These are phyloP conservation scores for Agrocybe praecox DNA, from an alignment of 768 basidiomycete species.

Conservation along the genomic window DNA sequence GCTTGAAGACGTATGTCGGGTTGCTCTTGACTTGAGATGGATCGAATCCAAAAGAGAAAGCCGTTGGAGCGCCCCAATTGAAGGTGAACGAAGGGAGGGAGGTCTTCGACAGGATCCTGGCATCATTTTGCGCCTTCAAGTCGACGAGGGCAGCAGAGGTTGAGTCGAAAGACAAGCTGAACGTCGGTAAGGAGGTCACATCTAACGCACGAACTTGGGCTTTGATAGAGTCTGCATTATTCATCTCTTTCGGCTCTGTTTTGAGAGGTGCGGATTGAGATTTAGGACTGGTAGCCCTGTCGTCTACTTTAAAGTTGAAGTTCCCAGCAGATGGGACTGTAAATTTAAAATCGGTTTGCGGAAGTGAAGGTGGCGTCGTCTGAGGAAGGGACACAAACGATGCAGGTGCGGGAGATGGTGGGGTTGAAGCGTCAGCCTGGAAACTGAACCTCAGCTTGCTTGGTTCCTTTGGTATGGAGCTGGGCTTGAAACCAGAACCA, in stretches of 20 bases:
- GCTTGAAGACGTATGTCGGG: slow-evolving; percentile 1
- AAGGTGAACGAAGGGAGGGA: slow-evolving; percentile 53
- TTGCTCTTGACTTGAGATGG: slow-evolving; percentile 8
- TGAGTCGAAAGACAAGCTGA: slow-evolving; percentile 32
- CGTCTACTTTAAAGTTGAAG: slow-evolving; percentile 16
- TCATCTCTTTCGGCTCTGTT: not conserved
- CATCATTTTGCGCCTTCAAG: slow-evolving; percentile 34
- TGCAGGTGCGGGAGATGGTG: slow-evolving; percentile 24
- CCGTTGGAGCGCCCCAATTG: not conserved
- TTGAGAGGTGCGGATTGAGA: not conserved
- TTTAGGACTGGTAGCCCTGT: not conserved
- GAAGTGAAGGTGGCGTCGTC: slow-evolving; percentile 5
- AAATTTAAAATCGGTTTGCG: slow-evolving; percentile 13
- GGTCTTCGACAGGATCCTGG: slow-evolving; percentile 35
- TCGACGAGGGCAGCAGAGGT: slow-evolving; percentile 24
- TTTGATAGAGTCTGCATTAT: slow-evolving; percentile 15
- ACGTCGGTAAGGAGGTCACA: slow-evolving; percentile 34
- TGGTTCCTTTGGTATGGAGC: slow-evolving; percentile 68
- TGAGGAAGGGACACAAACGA: slow-evolving; percentile 12
- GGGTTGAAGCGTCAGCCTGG: slow-evolving; percentile 49
- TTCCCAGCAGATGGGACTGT: slow-evolving; percentile 11
- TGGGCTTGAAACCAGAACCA: slow-evolving; percentile 45
- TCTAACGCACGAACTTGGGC: slow-evolving; percentile 28
- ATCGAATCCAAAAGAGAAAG: slow-evolving; percentile 13
- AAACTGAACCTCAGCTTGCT: slow-evolving; percentile 79